Percentiles rank a stretch among this genome's conserved stretches.
phyloP scores from a whole-genome alignment of 2,329 filamentous ascomycete genomes.

The Alternaria alternata region DNA sequence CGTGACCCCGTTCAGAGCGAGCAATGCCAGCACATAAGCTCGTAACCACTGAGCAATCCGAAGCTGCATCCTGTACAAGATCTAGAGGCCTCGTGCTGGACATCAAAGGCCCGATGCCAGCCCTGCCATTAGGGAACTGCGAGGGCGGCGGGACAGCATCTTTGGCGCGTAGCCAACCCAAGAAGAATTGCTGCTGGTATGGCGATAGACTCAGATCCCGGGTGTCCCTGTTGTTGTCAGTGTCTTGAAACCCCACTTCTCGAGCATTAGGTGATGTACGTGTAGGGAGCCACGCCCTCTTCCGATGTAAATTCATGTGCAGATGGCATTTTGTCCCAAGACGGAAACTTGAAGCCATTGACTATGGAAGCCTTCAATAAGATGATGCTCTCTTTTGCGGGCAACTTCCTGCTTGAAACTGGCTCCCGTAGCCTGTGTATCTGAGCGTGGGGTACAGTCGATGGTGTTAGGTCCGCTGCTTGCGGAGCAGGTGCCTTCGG shows the following conservation, averaged over 20 bases:
- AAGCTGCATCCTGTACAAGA: constrained; percentile 92
- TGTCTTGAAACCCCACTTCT: not conserved
- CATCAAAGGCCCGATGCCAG: constrained; percentile 62
- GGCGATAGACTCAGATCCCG: constrained; percentile 75
- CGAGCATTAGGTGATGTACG: constrained; percentile 55
- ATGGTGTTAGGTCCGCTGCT: constrained; percentile 7
- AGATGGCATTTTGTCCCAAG: constrained; percentile 74
- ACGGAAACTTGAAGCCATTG: constrained; percentile 83
- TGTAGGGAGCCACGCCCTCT: constrained; percentile 65
- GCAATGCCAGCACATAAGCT: constrained; percentile 86
- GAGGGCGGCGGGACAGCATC: constrained; percentile 67
- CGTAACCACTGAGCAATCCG: constrained; percentile 96
- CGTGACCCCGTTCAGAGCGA: constrained; percentile 72
- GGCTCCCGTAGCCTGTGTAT: constrained; percentile 56
- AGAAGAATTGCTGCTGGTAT: constrained; percentile 77
- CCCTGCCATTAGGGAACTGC: constrained; percentile 43
- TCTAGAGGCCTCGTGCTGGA: constrained; percentile 69
- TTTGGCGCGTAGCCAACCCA: constrained; percentile 79
- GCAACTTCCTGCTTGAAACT: constrained; percentile 65
- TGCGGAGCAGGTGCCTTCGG: not conserved
- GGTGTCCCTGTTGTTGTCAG: constrained; percentile 63
- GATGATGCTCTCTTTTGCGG: constrained; percentile 77
- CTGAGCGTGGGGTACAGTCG: constrained; percentile 28
- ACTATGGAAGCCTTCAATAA: constrained; percentile 79
- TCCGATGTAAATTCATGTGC: constrained; percentile 67